phyloP scores from a whole-genome alignment of 768 basidiomycete genomes.

The Boletellus sp. region DNA sequence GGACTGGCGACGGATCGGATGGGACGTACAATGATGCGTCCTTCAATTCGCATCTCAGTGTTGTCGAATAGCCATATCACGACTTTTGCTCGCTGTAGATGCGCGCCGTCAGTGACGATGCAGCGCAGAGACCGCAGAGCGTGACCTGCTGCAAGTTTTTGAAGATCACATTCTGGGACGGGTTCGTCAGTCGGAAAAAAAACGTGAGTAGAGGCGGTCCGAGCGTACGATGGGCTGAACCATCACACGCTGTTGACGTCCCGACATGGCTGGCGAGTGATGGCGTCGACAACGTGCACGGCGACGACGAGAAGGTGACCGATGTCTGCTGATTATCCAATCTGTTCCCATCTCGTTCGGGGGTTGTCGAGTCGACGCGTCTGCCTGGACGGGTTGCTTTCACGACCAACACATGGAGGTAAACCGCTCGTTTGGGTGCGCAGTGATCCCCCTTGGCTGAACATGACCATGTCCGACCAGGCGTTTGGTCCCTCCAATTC shows the following conservation, averaged over 20 bases:
- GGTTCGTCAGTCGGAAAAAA: slow-evolving; percentile 2
- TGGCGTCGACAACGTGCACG: slow-evolving; percentile 7
- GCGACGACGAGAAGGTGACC: slow-evolving; percentile 6
- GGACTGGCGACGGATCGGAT: slow-evolving; percentile 20
- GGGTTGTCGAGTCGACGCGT: slow-evolving; percentile 18
- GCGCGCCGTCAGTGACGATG: slow-evolving; percentile 8
- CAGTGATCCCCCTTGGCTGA: no score
- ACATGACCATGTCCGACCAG: slow-evolving; percentile 30
- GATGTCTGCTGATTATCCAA: slow-evolving; percentile 17
- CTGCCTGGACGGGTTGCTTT: slow-evolving; percentile 2
- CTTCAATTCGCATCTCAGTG: slow-evolving; percentile 94
- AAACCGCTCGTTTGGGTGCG: neutral
- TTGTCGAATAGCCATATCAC: slow-evolving; percentile 97
- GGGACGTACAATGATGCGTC: slow-evolving; percentile 86
- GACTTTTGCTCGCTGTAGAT: slow-evolving; percentile 70
- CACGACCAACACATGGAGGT: slow-evolving; percentile 31
- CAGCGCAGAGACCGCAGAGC: neutral
- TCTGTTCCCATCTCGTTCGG: slow-evolving; percentile 15
- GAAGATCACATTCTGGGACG: slow-evolving; percentile 87
- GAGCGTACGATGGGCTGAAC: slow-evolving; percentile 95
- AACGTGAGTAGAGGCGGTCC: neutral
- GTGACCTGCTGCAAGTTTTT: slow-evolving; percentile 88
- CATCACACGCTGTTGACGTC: slow-evolving; percentile 95
- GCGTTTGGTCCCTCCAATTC: slow-evolving; percentile 75
- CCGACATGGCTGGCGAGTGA: slow-evolving; percentile 63